Evolutionary conservation across 164 flowering plant genomes (phyloP), one percentile per base, ranked within the genome.

Genomic region (Saururus chinensis): DNA sequence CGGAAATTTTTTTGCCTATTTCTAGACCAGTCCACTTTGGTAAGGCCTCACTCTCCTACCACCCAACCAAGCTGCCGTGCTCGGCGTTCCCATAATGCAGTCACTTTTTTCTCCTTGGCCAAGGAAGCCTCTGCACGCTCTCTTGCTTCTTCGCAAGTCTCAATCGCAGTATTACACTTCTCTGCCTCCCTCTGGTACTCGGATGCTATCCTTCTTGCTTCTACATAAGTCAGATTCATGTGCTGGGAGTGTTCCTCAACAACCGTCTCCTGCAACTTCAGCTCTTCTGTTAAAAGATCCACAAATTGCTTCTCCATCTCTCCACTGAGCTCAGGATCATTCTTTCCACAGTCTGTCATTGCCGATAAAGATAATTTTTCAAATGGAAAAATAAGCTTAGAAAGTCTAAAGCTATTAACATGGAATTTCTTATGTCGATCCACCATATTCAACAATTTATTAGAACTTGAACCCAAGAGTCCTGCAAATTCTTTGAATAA

Each of bases 261-360:
- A 52, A 92, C 96, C 1, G 80, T 60, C 67, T 85, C 87, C 66
- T 80, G 87, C 75, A 87, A 75, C 72, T 81, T 87, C 71, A 92
- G 56, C 73, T 92, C 98, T 70, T 92, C 98, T 0, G 85, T 70
- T 56, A 92, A 66, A 51, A 89, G 88, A 69, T 92, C 96, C 63
- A 84, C 89, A 70, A 84, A 83, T 62, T 85, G 91, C 75, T 87
- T 92, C 73, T 80, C 88, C 96, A 92, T 81, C 74, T 92, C 98
- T 55, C 75, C 73, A 73, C 82, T 89, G 22, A 89, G 76, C 35
- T 92, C 95, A 1, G 98, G 92, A 69, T 92, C 96, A 80, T 76
- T 70, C 65, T 78, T 76, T 45, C 92, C 96, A 64, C 98, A 92
- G 70, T 89, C 96, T 90, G 77, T 35, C 40, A 59, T 41, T n/a